Evolutionary conservation across 495 filamentous ascomycete genomes (phyloP).

Genomic region (Rusavskia elegans): DNA sequence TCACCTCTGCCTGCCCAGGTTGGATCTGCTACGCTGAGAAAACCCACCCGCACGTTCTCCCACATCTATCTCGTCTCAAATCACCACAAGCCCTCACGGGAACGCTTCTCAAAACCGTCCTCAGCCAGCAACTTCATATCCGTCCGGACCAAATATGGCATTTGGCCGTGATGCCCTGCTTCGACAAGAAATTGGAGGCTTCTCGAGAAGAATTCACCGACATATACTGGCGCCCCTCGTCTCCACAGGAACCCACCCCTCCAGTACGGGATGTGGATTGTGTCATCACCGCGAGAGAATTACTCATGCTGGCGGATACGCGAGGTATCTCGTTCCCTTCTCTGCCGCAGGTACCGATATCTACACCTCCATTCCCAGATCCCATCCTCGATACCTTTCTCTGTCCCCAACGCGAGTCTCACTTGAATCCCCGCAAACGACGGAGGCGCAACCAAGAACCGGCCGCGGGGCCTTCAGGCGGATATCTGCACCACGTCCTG

Average conservation of each 20-base stretch:
- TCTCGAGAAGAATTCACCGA: slow-evolving; percentile 85
- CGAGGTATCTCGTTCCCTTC: slow-evolving; percentile 56
- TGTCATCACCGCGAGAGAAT: slow-evolving; percentile 88
- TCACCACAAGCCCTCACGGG: slow-evolving; percentile 87
- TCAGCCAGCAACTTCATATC: slow-evolving; percentile 54
- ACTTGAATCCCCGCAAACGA: slow-evolving; percentile 1
- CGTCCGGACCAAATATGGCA: slow-evolving; percentile 79
- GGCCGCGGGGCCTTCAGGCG: slow-evolving; percentile 63
- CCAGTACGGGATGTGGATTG: slow-evolving; percentile 84
- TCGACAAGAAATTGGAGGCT: slow-evolving; percentile 97
- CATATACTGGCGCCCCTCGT: slow-evolving; percentile 42
- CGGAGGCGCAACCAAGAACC: slow-evolving; percentile 18
- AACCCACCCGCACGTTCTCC: slow-evolving; percentile 82
- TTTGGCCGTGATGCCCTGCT: slow-evolving; percentile 91
- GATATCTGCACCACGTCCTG: slow-evolving; percentile 73
- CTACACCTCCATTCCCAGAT: slow-evolving; percentile 46
- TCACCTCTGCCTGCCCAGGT: slow-evolving; percentile 85
- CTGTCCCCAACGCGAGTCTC: slow-evolving; percentile 29
- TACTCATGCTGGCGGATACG: slow-evolving; percentile 72
- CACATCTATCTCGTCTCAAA: slow-evolving; percentile 80
- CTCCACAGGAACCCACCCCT: slow-evolving; percentile 9
- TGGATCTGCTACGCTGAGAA: slow-evolving; percentile 99
- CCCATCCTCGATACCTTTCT: slow-evolving; percentile 50
- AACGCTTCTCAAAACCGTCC: slow-evolving; percentile 69
- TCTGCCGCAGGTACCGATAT: slow-evolving; percentile 41